phyloP scores from a whole-genome alignment of 352 stramenopile genomes.

The Pilasporangium apinafurcum region DNA sequence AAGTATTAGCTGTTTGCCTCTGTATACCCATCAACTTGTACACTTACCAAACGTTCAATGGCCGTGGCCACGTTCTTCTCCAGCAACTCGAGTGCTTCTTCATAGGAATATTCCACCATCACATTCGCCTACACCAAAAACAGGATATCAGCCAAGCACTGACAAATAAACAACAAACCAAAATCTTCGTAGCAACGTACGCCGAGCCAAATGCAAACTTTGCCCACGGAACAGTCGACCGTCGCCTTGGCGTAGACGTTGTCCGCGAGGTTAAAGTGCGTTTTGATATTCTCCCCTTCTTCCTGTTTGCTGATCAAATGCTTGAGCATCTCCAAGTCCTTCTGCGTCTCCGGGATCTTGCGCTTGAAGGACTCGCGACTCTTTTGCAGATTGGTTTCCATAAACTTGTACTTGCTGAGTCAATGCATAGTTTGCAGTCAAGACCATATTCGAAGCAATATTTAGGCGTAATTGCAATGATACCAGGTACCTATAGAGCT shows the following conservation, averaged over 20 bases:
- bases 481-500: constrained; percentile 58
- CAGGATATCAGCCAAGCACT: too few species aligned
- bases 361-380: constrained; percentile 82
- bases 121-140: constrained; percentile 76
- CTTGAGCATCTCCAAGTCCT: constrained; percentile 54
- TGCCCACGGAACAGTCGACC: constrained; percentile 85
- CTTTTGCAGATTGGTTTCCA: constrained; percentile 85
- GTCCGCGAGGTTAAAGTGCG: constrained; percentile 93
- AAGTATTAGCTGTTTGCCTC: constrained; percentile 1
- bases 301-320: constrained; percentile 59
- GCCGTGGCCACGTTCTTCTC: constrained; percentile 65
- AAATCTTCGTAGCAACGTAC: constrained; percentile 16
- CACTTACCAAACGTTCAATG: constrained; percentile 58
- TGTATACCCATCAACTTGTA: too few species aligned
- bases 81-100: constrained; percentile 92
- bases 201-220: constrained; percentile 97
- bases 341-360: constrained; percentile 90
- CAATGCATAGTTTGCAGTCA: neutral
- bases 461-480: neutral
- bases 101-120: constrained; percentile 97
- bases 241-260: constrained; percentile 94
- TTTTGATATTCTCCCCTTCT: constrained; percentile 73
- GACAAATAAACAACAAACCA: neutral
- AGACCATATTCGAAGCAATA: too few species aligned
- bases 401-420: constrained; percentile 86